Base-by-base conservation (phyloP, 2,329 filamentous ascomycete species). In the Xylaria sp. region DNA sequence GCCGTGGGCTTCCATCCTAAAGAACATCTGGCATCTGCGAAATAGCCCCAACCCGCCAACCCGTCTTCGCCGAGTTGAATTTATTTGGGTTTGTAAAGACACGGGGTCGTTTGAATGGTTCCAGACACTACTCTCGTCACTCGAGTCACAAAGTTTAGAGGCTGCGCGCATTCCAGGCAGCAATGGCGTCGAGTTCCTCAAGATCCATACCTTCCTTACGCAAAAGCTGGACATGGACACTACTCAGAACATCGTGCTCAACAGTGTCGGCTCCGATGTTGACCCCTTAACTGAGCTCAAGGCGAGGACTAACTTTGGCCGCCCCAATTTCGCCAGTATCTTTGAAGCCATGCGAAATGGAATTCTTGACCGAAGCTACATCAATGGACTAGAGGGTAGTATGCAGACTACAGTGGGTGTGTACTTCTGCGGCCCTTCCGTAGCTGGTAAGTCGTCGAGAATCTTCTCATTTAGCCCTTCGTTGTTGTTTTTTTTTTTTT, bases 51-150 rank as follows among this genome's bases (percentile, higher is more conserved):
- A 97, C 82, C 93, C 94, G 27, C 94, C 95, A 1, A 89, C 88
- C 56, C 92, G 95, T 76, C 90, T 99, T 53, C 92, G 94, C 66
- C 91, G 96, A 79, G 95, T 99, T 36, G 96, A 99, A 79, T 99
- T 99, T 81, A 96, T 99, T 83, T 99, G 96, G 96, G 91, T 98
- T 58, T 97, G 95, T 86, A 96, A 92, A 79, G 94, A 97, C 76
- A 97, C 94, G 0, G 92, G 88, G 38, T 97, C 94, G 0, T 99
- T 99, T 76, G 96, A 98, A 81, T 99, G 96, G 96, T 98, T 99
- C 85, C 96, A 99, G 79, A 94, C 92, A 1, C 89, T 99, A 0
- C 87, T 99, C 17, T 92, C 92, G 0, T 96, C 93, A 0, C 90
- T 99, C 25, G 96, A 99, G 80, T 86, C 90, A 39, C 96, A 99